Base-by-base conservation (phyloP, 148 eudicot species). In the Rhododendron henanense region DNA sequence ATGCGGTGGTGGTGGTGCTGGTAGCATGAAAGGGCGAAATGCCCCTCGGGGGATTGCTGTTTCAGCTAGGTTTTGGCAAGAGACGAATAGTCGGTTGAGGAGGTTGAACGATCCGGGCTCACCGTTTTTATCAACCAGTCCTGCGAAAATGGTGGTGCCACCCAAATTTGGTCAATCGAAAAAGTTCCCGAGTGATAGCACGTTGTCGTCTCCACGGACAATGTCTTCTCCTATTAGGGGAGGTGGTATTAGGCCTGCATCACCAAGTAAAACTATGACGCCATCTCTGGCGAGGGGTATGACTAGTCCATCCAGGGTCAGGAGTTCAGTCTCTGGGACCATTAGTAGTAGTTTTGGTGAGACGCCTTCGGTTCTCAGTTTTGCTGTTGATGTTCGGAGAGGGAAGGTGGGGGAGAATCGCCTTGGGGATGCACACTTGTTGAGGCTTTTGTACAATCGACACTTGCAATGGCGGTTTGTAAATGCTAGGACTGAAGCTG, bases 401-500 rank as follows among this genome's bases (percentile, higher is more conserved):
- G 99, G 98, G 59, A 97, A 94, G 88, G 98, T 95, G 48, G 99
- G 98, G 86, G 98, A 97, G 88, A 95, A 93, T 71, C 90, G 92
- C 84, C 91, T 97, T 85, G 85, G 90, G 84, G 98, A 95, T 90
- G 97, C 95, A 21, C 99, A 97, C 79, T 90, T 92, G 25, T 89
- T 97, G 90, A 92, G 98, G 89, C 94, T 97, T 85, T 91, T 95
- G 63, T 92, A 97, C 88, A 97, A 97, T 86, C 89, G 98, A 84
- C 95, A 95, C 79, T 85, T 97, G 92, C 99, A 97, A 85, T 97
- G 99, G 99, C 92, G 98, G 87, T 95, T 93, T 91, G 97, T 93
- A 51, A 95, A 94, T 93, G 99, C 99, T 85, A 93, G 95, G 85
- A 87, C 93, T 57, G 93, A 95, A 90, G 91, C 92, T 86, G 90